Base-by-base conservation (phyloP, 225 moss, liverwort and hornwort species). In the Pleurozium schreberi region DNA sequence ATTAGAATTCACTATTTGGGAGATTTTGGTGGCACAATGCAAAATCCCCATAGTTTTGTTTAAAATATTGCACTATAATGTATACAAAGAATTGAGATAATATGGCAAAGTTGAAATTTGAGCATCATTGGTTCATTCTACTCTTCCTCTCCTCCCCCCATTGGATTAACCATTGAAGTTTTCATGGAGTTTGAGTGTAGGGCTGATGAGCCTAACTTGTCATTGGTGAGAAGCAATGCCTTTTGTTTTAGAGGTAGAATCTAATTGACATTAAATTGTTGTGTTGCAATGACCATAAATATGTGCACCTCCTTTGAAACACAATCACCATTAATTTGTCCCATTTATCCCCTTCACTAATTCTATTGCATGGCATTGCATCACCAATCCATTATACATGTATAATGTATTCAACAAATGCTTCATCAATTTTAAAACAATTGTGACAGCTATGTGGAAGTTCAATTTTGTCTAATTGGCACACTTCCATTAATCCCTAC, bases 301-400 rank as follows among this genome's bases (percentile, higher is more conserved):
- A 40, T 69, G 8, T 40, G 1, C 14, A 18, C 10, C 49, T 49
- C 49, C 49, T 49, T 8, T 49, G 49, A 49, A 49, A 49, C 49
- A 8, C 49, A 40, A 25, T 69, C 14, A 25, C 25, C 3, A 25
- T 69, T 8, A 42, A 25, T 14, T 69, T 69, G 8, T 40, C 1
- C 14, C 8, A n/a, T n/a, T n/a, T n/a, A n/a, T n/a, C n/a, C n/a
- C 10, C 0, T 0, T 1, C 4, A 40, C 13, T 40, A 8, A 13
- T 69, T 1, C 25, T 23, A 14, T 25, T 40, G 14, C 14, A 14
- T 0, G 2, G 0, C 12, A 8, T 40, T 40, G 14, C 2, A 70
- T 70, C 15, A 42, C 42, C 14, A 42, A 70, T 70, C 15, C 5
- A 42, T 14, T 25, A 14, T 26, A 42, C 14, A 40, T 25, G 20